Conservation (phyloP, 2,329 filamentous ascomycete species). For the Penicillium sp. region DNA sequence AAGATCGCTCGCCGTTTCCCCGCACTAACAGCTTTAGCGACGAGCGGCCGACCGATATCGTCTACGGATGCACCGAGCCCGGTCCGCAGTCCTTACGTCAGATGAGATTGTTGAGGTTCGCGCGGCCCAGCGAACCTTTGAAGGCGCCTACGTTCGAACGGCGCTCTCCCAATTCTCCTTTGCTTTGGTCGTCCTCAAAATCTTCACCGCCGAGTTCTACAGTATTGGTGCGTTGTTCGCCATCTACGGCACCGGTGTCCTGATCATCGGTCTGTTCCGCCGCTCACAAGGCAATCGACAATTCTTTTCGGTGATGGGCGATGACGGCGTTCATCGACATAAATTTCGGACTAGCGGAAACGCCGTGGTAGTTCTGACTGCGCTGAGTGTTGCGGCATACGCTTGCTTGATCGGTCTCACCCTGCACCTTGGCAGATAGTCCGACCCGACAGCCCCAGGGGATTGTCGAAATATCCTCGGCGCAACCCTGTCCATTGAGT, state of each 20-base stretch:
- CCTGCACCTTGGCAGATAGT: slow-evolving; percentile 40
- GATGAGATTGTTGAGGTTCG: slow-evolving; percentile 90
- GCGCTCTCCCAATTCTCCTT: slow-evolving; percentile 94
- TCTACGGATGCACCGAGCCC: slow-evolving; percentile 74
- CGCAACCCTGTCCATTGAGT: neutral
- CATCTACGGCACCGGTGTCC: slow-evolving; percentile 77
- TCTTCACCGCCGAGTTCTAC: slow-evolving; percentile 96
- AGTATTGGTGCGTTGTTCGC: slow-evolving; percentile 94
- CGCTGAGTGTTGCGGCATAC: slow-evolving; percentile 58
- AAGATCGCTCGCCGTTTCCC: neutral
- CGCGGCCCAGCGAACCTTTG: slow-evolving; percentile 91
- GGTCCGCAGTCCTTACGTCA: slow-evolving; percentile 72
- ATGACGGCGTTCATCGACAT: slow-evolving; percentile 55
- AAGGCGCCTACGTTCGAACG: slow-evolving; percentile 93
- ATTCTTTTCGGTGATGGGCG: slow-evolving; percentile 63
- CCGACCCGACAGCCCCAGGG: neutral
- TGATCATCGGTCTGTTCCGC: slow-evolving; percentile 77
- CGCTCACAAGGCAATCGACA: slow-evolving; percentile 88
- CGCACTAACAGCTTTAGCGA: slow-evolving; percentile 39
- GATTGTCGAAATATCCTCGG: neutral
- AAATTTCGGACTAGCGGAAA: slow-evolving; percentile 62
- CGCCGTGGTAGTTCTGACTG: slow-evolving; percentile 58
- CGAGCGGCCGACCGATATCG: slow-evolving; percentile 69
- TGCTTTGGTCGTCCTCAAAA: slow-evolving; percentile 86
- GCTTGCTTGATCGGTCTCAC: slow-evolving; percentile 55